Conservation (phyloP, 2,329 filamentous ascomycete genomes). For the Fusarium verrucosum region DNA sequence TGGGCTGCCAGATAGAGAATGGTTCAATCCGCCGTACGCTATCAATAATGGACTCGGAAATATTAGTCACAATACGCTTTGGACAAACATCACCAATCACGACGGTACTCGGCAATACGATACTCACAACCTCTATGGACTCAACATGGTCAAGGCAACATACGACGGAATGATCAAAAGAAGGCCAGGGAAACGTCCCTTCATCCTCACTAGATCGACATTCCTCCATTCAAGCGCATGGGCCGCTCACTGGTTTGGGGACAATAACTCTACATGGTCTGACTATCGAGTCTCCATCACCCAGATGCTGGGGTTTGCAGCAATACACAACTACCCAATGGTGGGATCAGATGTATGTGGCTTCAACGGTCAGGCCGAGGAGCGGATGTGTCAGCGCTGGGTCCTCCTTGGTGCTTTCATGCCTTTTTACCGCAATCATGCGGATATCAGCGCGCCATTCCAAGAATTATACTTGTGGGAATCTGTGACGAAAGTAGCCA, state of each 20-base stretch:
- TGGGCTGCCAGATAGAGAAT: background rate
- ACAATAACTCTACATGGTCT: slow-evolving; percentile 75
- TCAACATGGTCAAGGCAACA: background rate
- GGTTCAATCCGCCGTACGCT: background rate
- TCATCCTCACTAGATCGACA: slow-evolving; percentile 85
- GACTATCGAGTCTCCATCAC: slow-evolving; percentile 82
- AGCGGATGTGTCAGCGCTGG: background rate
- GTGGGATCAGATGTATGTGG: background rate
- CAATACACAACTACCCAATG: slow-evolving; percentile 51
- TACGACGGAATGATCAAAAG: background rate
- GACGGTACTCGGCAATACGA: background rate
- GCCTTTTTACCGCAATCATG: background rate
- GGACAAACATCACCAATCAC: background rate
- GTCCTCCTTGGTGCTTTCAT: background rate
- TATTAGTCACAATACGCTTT: background rate
- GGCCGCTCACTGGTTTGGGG: slow-evolving; percentile 84
- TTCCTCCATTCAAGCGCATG: slow-evolving; percentile 80
- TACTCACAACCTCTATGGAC: background rate
- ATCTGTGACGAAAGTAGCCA: slow-evolving; percentile 69
- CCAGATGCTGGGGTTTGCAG: slow-evolving; percentile 77
- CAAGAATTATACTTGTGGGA: slow-evolving; percentile 68
- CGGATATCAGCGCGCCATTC: background rate
- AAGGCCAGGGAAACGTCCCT: slow-evolving; percentile 75
- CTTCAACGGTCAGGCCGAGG: background rate
- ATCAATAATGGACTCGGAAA: background rate